A percentile compares a stretch with the other conserved stretches of the same genome.
phyloP scores from a whole-genome alignment of 1,284 basidiomycete species.

The Pascua guehoae region DNA sequence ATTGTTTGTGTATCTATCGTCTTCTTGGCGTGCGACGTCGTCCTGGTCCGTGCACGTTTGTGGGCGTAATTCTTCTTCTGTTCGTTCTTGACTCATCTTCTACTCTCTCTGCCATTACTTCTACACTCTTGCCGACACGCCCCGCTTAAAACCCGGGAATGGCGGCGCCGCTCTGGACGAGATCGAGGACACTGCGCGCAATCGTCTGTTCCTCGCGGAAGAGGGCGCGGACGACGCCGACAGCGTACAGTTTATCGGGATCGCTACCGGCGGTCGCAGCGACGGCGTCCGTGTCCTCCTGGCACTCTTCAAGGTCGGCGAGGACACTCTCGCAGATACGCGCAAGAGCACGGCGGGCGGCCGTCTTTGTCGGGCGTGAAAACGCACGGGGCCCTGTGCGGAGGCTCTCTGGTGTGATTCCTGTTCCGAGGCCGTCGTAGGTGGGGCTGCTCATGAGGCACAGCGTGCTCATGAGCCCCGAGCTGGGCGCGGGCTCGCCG shows the following conservation, averaged over 20 bases:
- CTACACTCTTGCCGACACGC: neutral
- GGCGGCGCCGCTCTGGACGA: slow-evolving; percentile 7
- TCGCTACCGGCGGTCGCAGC: neutral
- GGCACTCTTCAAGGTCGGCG: slow-evolving; percentile 7
- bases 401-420: no score
- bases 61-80: no score
- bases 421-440: slow-evolving; percentile 1
- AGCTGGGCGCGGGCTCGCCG: slow-evolving; percentile 15
- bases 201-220: slow-evolving; percentile 16
- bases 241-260: slow-evolving; percentile 4
- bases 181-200: slow-evolving; percentile 8
- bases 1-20: no score
- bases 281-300: slow-evolving; percentile 8
- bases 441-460: slow-evolving; percentile 10
- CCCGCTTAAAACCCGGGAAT: slow-evolving; percentile 14
- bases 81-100: slow-evolving; percentile 29
- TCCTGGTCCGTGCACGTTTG: no score
- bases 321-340: slow-evolving; percentile 15
- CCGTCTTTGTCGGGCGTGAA: slow-evolving; percentile 9
- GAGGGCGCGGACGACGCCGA: slow-evolving; percentile 11
- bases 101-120: slow-evolving; percentile 23
- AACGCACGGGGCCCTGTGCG: slow-evolving; percentile 4
- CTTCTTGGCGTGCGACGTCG: no score
- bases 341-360: slow-evolving; percentile 8
- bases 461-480: slow-evolving; percentile 17